phyloP scores from a whole-genome alignment of 257 asterid species.

The Fraxinus quadrangulata region DNA sequence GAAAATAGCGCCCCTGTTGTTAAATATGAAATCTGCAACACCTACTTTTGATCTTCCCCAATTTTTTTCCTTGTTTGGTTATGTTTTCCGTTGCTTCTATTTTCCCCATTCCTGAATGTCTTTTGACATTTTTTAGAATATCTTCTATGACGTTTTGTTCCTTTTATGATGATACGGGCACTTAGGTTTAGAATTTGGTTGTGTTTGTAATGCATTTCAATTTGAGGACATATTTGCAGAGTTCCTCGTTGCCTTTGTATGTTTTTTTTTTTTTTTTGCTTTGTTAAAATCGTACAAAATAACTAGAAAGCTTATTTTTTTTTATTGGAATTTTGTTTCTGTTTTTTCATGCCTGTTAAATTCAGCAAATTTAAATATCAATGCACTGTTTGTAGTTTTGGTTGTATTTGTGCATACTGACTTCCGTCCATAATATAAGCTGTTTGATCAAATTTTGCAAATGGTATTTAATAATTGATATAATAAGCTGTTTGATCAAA shows the following conservation, averaged over 20 bases:
- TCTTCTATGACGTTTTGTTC: background rate
- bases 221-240: background rate
- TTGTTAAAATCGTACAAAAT: slow-evolving; percentile 6
- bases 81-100: slow-evolving; percentile 8
- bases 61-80: background rate
- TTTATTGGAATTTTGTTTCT: background rate
- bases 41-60: background rate
- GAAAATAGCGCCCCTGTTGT: background rate
- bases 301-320: background rate
- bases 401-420: background rate
- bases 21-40: background rate
- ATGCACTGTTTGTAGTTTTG: background rate
- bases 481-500: background rate
- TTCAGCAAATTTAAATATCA: background rate
- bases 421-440: background rate
- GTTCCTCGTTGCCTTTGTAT: slow-evolving; percentile 16
- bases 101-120: background rate
- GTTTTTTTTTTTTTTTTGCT: background rate
- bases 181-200: background rate
- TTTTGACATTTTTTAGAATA: background rate
- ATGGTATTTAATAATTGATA: background rate
- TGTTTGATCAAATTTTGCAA: background rate
- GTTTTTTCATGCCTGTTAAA: background rate
- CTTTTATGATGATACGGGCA: background rate
- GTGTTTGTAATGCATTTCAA: slow-evolving; percentile 1